Base-by-base conservation (phyloP, 2,329 filamentous ascomycete species). In the Claviceps capensis region DNA sequence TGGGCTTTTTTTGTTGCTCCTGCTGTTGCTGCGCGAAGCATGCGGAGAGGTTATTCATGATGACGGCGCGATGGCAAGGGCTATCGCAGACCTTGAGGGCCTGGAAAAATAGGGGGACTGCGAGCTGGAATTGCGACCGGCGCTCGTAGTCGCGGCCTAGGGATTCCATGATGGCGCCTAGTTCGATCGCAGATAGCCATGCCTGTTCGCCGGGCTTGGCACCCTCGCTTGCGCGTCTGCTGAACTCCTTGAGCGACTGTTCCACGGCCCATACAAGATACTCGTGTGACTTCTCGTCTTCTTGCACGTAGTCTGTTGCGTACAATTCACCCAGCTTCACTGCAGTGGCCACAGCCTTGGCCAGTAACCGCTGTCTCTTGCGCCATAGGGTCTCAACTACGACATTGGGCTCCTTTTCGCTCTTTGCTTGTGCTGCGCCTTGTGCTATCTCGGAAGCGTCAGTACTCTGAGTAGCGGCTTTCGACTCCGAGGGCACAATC, bases 281-380 rank as follows among this genome's bases (percentile, higher is more conserved):
- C 16, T 60, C 54, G 61, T 94, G 87, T 0, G 88, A 88, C 52
- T 79, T 77, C 38, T 89, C 82, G 2, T 78, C 72, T 51, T 94
- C 77, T 49, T 86, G 76, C 13, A 95, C 78, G 62, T 89, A 83
- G 51, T 86, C 80, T 54, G 84, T 81, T 4, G 83, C 76, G 66
- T 95, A 95, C 8, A 96, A 71, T 60, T 90, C 84, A 36, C 86
- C 90, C 6, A 97, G 75, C 70, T 95, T 95, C 52, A 93, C 81
- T 58, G 82, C 82, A 40, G 91, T 82, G 19, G 81, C 82, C 40
- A 95, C 79, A 3, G 82, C 77, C 64, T 86, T 90, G 55, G 79
- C 81, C 52, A 95, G 69, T 5, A 94, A 70, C 48, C 82, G 79
- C 42, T 81, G 83, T 41, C 86, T 69, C 59, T 78, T 77, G 16